These are phyloP conservation scores for Aspergillus awamori DNA, from an alignment of 2,329 filamentous ascomycete genomes.

Conservation along the genomic window DNA sequence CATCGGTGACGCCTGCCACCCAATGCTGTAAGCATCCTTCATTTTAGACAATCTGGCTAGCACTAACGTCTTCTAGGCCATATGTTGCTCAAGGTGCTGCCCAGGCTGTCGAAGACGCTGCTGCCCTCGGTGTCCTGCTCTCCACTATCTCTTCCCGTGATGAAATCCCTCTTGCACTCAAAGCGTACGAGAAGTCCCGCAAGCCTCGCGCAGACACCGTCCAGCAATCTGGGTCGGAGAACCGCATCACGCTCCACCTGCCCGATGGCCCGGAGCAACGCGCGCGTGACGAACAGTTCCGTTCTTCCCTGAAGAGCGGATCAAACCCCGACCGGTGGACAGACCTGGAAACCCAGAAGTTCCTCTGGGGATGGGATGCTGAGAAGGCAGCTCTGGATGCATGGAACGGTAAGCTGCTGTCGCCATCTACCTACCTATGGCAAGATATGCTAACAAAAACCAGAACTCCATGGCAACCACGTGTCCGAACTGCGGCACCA, in stretches of 20 bases:
- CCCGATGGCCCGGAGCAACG: conserved; percentile 45
- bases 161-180: conserved; percentile 40
- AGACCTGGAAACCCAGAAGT: conserved; percentile 64
- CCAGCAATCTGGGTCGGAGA: conserved; percentile 41
- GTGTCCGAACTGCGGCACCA: conserved; percentile 7
- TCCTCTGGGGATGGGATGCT: conserved; percentile 43
- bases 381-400: conserved; percentile 35
- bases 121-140: conserved; percentile 38
- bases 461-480: conserved; percentile 2
- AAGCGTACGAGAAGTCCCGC: conserved; percentile 41
- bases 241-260: conserved; percentile 41
- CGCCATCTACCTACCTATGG: background rate
- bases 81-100: conserved; percentile 51
- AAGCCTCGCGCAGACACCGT: conserved; percentile 45
- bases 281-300: conserved; percentile 45
- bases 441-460: background rate
- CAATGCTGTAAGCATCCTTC: conserved; percentile 42
- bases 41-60: background rate
- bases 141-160: conserved; percentile 34
- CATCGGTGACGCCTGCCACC: conserved; percentile 50
- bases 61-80: conserved; percentile 21
- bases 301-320: conserved; percentile 27
- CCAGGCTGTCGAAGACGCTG: conserved; percentile 50
- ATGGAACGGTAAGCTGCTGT: conserved; percentile 33
- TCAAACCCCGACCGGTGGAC: conserved; percentile 65